Percentiles rank a stretch among this genome's conserved stretches.
Conservation (phyloP, 176 grass and related monocot genomes). For the Thinopyrum elongatum region DNA sequence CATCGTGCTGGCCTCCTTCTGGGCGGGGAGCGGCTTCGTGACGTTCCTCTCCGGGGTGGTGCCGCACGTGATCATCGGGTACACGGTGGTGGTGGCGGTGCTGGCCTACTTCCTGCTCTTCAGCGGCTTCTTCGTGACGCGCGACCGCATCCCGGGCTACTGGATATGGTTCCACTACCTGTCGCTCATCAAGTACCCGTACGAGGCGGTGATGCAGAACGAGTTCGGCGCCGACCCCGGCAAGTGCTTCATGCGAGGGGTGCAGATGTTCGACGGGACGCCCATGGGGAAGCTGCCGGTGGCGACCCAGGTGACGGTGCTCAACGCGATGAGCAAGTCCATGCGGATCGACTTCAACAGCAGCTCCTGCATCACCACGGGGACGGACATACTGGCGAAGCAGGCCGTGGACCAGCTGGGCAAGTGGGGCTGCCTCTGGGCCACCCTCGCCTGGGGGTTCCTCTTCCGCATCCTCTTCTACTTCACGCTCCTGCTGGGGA, state of each 20-base stretch:
- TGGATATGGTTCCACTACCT: constrained; percentile 93
- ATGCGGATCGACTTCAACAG: constrained; percentile 48
- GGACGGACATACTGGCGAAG: constrained; percentile 42
- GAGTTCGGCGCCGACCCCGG: constrained; percentile 58
- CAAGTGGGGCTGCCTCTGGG: constrained; percentile 72
- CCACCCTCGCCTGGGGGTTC: constrained; percentile 74
- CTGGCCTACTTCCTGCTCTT: constrained; percentile 74
- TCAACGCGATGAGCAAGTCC: constrained; percentile 55
- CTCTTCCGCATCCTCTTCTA: constrained; percentile 68
- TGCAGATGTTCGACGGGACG: constrained; percentile 83
- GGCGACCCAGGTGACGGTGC: constrained; percentile 44
- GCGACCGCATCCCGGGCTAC: constrained; percentile 57
- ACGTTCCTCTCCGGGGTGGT: constrained; percentile 77
- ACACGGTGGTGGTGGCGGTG: constrained; percentile 50
- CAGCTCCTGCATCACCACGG: constrained; percentile 62
- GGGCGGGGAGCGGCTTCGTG: constrained; percentile 73
- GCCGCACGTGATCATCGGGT: constrained; percentile 66
- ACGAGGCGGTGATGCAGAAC: constrained; percentile 85
- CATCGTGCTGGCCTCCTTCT: constrained; percentile 69
- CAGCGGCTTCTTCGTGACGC: constrained; percentile 76
- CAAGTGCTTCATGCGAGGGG: constrained; percentile 69
- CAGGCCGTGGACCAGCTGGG: constrained; percentile 55
- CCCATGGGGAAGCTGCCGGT: constrained; percentile 46
- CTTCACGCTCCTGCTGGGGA: constrained; percentile 48
- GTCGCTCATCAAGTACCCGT: constrained; percentile 84